Evolutionary conservation across 345 rosid genomes (phyloP).

Genomic region (Melaleuca alternifolia): DNA sequence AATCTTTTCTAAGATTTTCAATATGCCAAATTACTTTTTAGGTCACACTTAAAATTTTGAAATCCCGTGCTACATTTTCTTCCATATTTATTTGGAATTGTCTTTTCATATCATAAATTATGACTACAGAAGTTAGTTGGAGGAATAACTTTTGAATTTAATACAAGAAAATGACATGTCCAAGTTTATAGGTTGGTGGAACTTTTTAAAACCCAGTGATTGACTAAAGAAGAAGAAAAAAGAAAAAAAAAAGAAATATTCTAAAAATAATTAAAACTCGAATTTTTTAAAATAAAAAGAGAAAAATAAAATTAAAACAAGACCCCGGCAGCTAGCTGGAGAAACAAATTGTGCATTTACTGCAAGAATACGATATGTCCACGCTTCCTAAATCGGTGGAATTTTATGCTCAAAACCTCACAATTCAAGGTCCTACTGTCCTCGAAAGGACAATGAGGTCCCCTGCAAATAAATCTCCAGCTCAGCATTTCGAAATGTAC

Average conservation of each 20-base stretch:
- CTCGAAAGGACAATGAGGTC: background rate
- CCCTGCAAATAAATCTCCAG: background rate
- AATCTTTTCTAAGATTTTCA: background rate
- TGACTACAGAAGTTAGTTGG: too few species aligned
- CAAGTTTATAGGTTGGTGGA: too few species aligned
- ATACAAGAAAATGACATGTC: too few species aligned
- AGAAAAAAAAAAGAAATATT: too few species aligned
- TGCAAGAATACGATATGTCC: background rate
- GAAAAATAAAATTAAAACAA: too few species aligned
- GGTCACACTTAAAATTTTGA: background rate
- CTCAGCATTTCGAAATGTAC: too few species aligned
- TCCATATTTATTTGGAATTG: background rate
- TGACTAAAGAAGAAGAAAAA: too few species aligned
- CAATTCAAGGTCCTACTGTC: background rate
- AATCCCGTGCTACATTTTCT: background rate
- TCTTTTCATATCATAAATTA: background rate
- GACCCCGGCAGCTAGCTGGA: background rate
- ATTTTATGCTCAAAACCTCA: background rate
- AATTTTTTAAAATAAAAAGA: too few species aligned
- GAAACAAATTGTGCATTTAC: background rate
- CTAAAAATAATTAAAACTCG: too few species aligned
- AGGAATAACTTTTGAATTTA: too few species aligned
- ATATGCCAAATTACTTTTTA: background rate
- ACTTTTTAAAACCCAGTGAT: too few species aligned
- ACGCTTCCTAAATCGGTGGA: background rate